A percentile compares a stretch with the other conserved stretches of the same genome.
phyloP scores from a whole-genome alignment of 345 rosid species.

The Psidium friedrichsthalianum region DNA sequence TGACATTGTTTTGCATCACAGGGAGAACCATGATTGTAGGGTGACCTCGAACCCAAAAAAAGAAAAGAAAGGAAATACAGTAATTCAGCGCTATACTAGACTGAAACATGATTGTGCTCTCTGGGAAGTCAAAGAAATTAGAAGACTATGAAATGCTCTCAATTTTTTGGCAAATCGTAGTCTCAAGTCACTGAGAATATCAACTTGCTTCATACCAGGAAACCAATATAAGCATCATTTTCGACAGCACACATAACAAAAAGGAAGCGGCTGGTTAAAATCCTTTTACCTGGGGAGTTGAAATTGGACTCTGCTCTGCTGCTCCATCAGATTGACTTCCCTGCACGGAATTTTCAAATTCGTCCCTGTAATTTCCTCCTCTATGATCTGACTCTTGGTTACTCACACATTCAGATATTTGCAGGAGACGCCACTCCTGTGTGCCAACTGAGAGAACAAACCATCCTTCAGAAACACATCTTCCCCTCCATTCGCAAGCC shows the following conservation, averaged over 20 bases:
- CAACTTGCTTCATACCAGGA: background rate
- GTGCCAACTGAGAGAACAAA: conserved; percentile 41
- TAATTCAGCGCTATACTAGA: background rate
- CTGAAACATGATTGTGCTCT: background rate
- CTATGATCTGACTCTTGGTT: conserved; percentile 7
- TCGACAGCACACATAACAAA: background rate
- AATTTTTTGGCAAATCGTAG: background rate
- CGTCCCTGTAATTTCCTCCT: conserved; percentile 19
- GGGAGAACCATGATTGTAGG: conserved; percentile 6
- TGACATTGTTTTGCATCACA: conserved; percentile 8
- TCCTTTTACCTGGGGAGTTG: conserved; percentile 58
- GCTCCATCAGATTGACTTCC: conserved; percentile 28
- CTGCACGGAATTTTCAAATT: conserved; percentile 32
- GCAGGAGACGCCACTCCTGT: conserved; percentile 17
- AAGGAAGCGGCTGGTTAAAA: background rate
- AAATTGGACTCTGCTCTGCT: conserved; percentile 31
- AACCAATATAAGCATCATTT: background rate
- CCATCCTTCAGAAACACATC: conserved; percentile 66
- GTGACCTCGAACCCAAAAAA: conserved; percentile 32
- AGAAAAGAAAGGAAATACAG: background rate
- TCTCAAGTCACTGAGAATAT: background rate
- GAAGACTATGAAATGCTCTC: background rate
- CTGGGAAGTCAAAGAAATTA: background rate
- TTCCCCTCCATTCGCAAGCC: conserved; percentile 37
- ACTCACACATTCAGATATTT: conserved; percentile 19